Evolutionary conservation across 495 filamentous ascomycete genomes (phyloP).

Genomic region (Penicillium macrosclerotiorum): DNA sequence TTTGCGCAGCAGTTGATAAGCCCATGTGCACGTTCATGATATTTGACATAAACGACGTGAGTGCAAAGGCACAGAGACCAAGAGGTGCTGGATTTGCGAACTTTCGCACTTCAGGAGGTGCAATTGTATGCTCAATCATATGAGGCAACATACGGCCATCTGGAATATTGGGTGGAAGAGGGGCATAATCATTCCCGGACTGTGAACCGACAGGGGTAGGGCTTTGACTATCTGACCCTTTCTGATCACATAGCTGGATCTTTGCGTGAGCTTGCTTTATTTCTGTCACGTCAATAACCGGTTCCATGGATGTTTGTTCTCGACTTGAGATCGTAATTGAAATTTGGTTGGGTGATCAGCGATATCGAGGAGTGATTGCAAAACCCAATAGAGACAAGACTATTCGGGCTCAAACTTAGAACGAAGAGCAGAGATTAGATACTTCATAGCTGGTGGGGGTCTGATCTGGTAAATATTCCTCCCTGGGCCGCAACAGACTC

Average conservation of each 20-base stretch:
- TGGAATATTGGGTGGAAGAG: conserved; percentile 1
- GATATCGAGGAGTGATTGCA: too few relatives aligned
- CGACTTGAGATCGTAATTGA: too few relatives aligned
- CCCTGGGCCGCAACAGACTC: not conserved
- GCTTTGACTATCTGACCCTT: conserved; percentile 2
- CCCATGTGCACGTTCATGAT: conserved; percentile 65
- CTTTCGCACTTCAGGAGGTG: conserved; percentile 58
- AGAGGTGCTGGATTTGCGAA: conserved; percentile 77
- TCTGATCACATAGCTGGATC: conserved; percentile 1
- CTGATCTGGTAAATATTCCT: conserved; percentile 8
- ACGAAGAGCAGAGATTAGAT: too few relatives aligned
- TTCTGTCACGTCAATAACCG: conserved; percentile 7
- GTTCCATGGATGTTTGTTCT: conserved; percentile 14
- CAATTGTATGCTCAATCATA: not conserved
- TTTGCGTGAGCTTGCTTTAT: conserved; percentile 3
- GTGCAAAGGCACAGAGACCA: conserved; percentile 74
- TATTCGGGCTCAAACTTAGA: too few relatives aligned
- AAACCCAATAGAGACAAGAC: too few relatives aligned
- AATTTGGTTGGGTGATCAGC: too few relatives aligned
- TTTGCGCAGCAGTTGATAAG: conserved; percentile 54
- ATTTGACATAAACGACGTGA: conserved; percentile 83
- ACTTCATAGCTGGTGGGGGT: too few relatives aligned
- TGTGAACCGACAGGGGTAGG: conserved; percentile 4
- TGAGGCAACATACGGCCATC: not conserved
- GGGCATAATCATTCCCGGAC: conserved; percentile 4